Evolutionary conservation across 495 filamentous ascomycete species (phyloP), one percentile per base, ranked within the genome.

Genomic region (Penicillium bialowiezense): DNA sequence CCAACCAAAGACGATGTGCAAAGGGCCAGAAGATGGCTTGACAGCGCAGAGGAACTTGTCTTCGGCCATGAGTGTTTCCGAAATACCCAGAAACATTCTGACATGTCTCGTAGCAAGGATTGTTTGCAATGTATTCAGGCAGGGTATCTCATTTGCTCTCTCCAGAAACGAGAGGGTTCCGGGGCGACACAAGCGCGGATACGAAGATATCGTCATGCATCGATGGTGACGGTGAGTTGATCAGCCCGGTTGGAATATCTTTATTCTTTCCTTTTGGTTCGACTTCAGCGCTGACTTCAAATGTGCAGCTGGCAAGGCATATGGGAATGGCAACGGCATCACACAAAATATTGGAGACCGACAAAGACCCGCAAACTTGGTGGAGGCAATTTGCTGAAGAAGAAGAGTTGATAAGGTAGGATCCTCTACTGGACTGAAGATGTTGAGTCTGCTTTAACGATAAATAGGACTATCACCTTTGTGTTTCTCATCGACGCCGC

Each of bases 401-500:
- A 17, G 59, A 62, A 19, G 59, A 58, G 13, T 17, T 58, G 1
- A 54, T 58, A 14, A 38, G 59, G 59, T 62, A 14, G 17, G 31
- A 18, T 1, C 5, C 15, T 17, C 3, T 8, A 19, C 8, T 8
- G 5, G 3, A 37, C 15, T 15, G 6, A 37, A 15, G 5, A 17
- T 4, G 34, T 7, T 29, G 9, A n/a, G 12, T 26, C 26, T 29
- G 14, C n/a, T 17, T 17, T 38, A 31, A 43, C 18, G n/a, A 40
- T 6, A 19, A 21, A 3, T 41, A 59, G 60, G 12, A 52, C 60
- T 13, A 43, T 63, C 3, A 63, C 23, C n/a, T 63, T 55, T 20
- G 50, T 63, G 12, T 63, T 63, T 28, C 41, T 59, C 6, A 54
- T 63, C 18, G 60, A 63, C 31, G 46, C 53, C 9, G 60, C 60